Evolutionary conservation across 2,329 filamentous ascomycete species (phyloP).

Genomic region (Phoma sp.): DNA sequence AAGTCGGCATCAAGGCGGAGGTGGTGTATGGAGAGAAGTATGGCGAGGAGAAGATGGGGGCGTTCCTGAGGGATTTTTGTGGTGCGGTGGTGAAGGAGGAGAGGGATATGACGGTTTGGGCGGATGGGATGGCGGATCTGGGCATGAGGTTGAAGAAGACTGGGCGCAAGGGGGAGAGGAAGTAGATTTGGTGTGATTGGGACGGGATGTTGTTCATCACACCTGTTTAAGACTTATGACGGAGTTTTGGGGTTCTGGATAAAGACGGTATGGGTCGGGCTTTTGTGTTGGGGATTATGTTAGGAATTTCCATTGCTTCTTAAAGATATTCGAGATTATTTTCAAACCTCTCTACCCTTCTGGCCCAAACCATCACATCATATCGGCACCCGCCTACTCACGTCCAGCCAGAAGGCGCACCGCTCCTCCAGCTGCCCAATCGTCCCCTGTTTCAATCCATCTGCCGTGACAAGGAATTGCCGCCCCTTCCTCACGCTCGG

Average conservation of each 20-base stretch:
- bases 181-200: conserved; percentile 12
- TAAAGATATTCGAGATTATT: too few relatives aligned
- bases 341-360: too few relatives aligned
- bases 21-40: conserved; percentile 81
- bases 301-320: too few relatives aligned
- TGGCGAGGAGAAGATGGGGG: conserved; percentile 75
- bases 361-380: neutral
- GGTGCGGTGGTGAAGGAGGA: conserved; percentile 33
- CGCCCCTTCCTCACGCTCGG: conserved; percentile 51
- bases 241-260: conserved; percentile 1
- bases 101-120: conserved; percentile 49
- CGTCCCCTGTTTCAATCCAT: conserved; percentile 52
- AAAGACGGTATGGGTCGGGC: too few relatives aligned
- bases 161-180: conserved; percentile 52
- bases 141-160: conserved; percentile 51
- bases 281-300: too few relatives aligned
- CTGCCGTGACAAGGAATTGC: conserved; percentile 59
- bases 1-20: conserved; percentile 62
- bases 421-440: conserved; percentile 52
- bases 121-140: conserved; percentile 52
- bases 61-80: conserved; percentile 68
- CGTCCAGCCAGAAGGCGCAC: conserved; percentile 61
- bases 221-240: conserved; percentile 3
- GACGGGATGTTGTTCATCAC: neutral
- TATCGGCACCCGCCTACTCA: conserved; percentile 56